Base-by-base conservation (phyloP, 2,329 filamentous ascomycete genomes). In the Fonsecaea nubica region DNA sequence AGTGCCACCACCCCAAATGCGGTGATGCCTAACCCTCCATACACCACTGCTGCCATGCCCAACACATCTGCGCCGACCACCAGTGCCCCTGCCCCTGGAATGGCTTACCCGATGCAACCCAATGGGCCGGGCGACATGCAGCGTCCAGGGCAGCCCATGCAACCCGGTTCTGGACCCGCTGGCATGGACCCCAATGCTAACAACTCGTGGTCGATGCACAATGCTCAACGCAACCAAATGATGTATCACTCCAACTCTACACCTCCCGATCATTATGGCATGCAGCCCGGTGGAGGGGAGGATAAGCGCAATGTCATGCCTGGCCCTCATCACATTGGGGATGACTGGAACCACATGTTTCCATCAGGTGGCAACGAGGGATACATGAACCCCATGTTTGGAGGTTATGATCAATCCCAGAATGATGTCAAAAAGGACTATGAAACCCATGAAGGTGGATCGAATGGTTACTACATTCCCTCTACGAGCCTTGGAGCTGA, bases 321-420 rank as follows among this genome's bases (percentile, higher is more conserved):
- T 58, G 80, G 82, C 74, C 52, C 65, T 52, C 69, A 80, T 83
- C 86, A 80, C 82, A 84, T 77, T 80, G 85, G 82, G 82, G 80
- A 80, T 61, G 90, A 92, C 81, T 92, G 90, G 90, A 86, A 89
- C 76, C 86, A 90, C 77, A 90, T 92, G 87, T 92, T 92, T 83
- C 89, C 89, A 82, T 80, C 88, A 82, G 88, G 88, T 85, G 84
- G 86, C 81, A 86, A 89, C 80, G 83, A 87, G 80, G 82, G 84
- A 79, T 88, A 87, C 80, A 85, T 86, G 82, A 86, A 83, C 80
- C 82, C 82, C 77, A 83, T 85, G 77, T 88, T 86, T 80, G 81
- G 84, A 78, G 87, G 84, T 79, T 89, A 89, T 84, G 90, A 87
- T 83, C 90, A 89, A 84, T 83, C 82, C 80, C 89, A 88, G 80